Conservation (phyloP, 768 basidiomycete species). For the Mycena vulgaris region DNA sequence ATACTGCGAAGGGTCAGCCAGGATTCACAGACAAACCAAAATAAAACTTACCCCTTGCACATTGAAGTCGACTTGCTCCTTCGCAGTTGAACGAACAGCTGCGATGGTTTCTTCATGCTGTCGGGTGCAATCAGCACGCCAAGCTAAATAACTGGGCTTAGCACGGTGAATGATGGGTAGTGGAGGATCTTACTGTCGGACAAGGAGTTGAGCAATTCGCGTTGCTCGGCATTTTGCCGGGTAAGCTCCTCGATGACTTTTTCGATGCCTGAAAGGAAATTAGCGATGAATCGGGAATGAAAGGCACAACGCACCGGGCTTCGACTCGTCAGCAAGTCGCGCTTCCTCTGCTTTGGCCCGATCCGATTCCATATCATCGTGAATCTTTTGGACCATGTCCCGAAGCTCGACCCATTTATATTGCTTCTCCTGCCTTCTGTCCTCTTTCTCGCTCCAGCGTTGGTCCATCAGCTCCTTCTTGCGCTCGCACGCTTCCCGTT, state of each 20-base stretch:
- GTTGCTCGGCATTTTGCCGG: conserved; percentile 72
- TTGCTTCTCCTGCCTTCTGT: conserved; percentile 72
- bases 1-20: conserved; percentile 63
- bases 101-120: conserved; percentile 80
- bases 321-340: conserved; percentile 64
- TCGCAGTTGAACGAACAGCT: conserved; percentile 79
- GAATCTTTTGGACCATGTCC: conserved; percentile 73
- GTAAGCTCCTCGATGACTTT: conserved; percentile 72
- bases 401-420: conserved; percentile 68
- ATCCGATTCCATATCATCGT: conserved; percentile 69
- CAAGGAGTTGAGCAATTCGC: conserved; percentile 67
- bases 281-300: conserved; percentile 4
- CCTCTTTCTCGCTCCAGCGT: conserved; percentile 75
- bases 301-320: conserved; percentile 64
- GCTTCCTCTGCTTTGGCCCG: conserved; percentile 67
- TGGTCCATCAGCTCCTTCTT: conserved; percentile 75
- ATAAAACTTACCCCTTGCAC: conserved; percentile 76
- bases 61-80: conserved; percentile 86
- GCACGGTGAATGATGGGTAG: background rate
- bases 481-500: conserved; percentile 69
- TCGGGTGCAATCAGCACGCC: conserved; percentile 75
- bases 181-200: conserved; percentile 66
- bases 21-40: background rate
- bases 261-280: conserved; percentile 64
- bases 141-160: conserved; percentile 60